Conservation (phyloP, 2,329 filamentous ascomycete species). For the Penicillium sp. region DNA sequence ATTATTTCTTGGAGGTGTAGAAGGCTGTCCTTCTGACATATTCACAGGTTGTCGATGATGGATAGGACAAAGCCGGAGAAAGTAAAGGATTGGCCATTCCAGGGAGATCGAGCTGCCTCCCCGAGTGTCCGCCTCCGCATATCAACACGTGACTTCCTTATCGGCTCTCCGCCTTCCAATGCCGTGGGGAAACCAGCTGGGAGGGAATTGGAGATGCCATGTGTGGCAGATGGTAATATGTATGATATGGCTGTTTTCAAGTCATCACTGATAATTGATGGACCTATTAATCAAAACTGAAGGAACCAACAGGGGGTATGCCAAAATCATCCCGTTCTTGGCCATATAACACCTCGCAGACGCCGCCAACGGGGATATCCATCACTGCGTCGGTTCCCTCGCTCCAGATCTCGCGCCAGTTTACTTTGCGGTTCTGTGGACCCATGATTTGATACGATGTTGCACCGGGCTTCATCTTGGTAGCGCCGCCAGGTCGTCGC, state of each 20-base stretch:
- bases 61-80: background rate
- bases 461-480: constrained; percentile 47
- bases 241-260: too few relatives aligned
- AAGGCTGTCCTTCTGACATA: constrained; percentile 22
- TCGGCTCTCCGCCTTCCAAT: background rate
- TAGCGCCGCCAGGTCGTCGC: constrained; percentile 51
- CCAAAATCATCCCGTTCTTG: constrained; percentile 51
- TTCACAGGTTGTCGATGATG: background rate
- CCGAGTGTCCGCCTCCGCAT: background rate
- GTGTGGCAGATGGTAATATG: too few relatives aligned
- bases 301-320: background rate
- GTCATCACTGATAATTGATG: too few relatives aligned
- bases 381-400: constrained; percentile 95
- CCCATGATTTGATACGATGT: constrained; percentile 48
- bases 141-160: constrained; percentile 13
- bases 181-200: background rate
- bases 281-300: constrained; percentile 12
- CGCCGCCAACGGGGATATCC: constrained; percentile 92
- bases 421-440: constrained; percentile 50
- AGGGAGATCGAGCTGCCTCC: background rate
- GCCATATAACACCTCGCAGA: constrained; percentile 93
- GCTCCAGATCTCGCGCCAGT: constrained; percentile 87
- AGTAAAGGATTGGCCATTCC: background rate
- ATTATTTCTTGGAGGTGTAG: constrained; percentile 43
- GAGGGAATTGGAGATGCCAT: too few relatives aligned